A percentile compares a stretch with the other conserved stretches of the same genome.
Evolutionary conservation across 352 stramenopile species (phyloP).

Genomic region (Pythium brassicae): DNA sequence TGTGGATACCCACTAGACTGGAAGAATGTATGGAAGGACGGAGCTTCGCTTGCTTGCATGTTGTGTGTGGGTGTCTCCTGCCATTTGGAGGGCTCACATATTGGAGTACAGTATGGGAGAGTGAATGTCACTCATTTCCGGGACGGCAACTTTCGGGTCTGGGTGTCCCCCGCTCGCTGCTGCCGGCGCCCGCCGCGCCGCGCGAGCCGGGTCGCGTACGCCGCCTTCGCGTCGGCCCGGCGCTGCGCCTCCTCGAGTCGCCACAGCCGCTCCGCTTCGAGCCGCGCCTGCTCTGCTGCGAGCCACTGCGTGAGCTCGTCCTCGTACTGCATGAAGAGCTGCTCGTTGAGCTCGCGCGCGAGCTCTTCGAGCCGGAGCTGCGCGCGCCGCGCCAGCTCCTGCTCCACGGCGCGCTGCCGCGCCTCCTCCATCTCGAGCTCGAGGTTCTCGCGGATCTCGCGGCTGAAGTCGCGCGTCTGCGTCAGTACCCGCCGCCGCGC

Average conservation of each 20-base stretch:
- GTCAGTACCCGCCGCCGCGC: constrained; percentile 20
- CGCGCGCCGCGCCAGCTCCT: constrained; percentile 32
- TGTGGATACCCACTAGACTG: too few species aligned
- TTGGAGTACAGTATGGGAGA: too few species aligned
- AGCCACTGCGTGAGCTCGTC: constrained; percentile 64
- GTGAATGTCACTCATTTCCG: too few species aligned
- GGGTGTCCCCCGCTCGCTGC: constrained; percentile 1
- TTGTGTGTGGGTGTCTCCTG: too few species aligned
- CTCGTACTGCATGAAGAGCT: constrained; percentile 64
- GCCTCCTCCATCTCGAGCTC: constrained; percentile 61
- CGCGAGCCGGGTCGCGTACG: constrained; percentile 47
- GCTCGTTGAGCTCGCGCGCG: constrained; percentile 47
- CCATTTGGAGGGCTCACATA: too few species aligned
- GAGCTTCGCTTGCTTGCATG: too few species aligned
- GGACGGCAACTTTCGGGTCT: background rate
- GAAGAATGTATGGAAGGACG: too few species aligned
- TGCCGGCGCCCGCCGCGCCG: constrained; percentile 54
- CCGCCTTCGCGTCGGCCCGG: constrained; percentile 42
- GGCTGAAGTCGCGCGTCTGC: constrained; percentile 45
- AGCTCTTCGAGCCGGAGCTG: constrained; percentile 31
- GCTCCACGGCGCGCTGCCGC: constrained; percentile 46
- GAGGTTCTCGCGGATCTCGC: constrained; percentile 54
- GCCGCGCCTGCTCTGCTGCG: constrained; percentile 33
- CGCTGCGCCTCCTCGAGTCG: constrained; percentile 33
- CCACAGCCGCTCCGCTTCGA: constrained; percentile 37